Conservation (phyloP, 129 eudicot genomes). For the Flaveria trinervia region DNA sequence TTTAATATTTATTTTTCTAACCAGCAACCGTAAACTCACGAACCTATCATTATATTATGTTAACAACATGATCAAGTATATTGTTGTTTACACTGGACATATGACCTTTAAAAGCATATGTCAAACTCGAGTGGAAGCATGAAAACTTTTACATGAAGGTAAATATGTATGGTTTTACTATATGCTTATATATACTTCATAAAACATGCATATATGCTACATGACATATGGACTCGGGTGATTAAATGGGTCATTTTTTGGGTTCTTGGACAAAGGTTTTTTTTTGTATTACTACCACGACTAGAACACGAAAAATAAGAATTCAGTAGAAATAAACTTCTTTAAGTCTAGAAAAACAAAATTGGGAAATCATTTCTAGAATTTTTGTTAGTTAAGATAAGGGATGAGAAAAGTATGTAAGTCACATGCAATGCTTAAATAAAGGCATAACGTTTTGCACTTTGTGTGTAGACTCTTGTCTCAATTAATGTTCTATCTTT, state of each 20-base stretch:
- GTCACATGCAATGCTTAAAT: conserved; percentile 40
- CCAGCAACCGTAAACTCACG: too few species aligned
- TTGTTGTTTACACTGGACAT: too few species aligned
- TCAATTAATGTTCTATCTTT: conserved; percentile 29
- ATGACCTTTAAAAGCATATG: too few species aligned
- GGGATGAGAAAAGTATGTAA: conserved; percentile 13
- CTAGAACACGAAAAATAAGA: not conserved
- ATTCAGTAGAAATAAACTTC: not conserved
- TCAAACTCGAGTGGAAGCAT: too few species aligned
- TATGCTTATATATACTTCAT: not conserved
- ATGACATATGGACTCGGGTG: not conserved
- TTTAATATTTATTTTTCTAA: too few species aligned
- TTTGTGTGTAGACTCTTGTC: conserved; percentile 28
- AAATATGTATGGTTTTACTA: not conserved
- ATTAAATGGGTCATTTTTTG: not conserved
- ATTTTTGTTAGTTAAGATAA: conserved; percentile 25
- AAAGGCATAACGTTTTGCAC: conserved; percentile 33
- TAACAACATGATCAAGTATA: too few species aligned
- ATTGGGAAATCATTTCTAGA: not conserved
- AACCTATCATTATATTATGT: too few species aligned
- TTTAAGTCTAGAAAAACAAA: conserved; percentile 6
- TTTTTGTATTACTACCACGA: not conserved
- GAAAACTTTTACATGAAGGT: too few species aligned
- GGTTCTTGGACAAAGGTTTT: not conserved
- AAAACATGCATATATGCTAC: not conserved